A percentile compares a stretch with the other conserved stretches of the same genome.
phyloP scores from a whole-genome alignment of 2,329 filamentous ascomycete species.

The Trichoderma sp. region DNA sequence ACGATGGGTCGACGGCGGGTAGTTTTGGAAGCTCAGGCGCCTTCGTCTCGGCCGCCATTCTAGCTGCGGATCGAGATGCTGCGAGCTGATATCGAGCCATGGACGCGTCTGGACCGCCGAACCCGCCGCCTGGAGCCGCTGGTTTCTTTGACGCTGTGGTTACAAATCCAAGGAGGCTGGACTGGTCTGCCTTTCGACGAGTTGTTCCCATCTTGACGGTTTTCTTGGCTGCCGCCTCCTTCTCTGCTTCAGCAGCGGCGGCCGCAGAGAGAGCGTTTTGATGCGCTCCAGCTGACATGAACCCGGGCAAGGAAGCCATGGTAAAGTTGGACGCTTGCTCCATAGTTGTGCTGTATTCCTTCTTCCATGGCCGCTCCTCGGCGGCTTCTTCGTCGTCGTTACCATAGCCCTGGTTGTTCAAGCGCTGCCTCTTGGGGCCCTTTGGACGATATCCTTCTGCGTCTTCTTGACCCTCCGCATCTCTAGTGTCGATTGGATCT shows the following conservation, averaged over 20 bases:
- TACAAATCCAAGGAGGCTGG: slow-evolving; percentile 43
- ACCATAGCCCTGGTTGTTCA: slow-evolving; percentile 19
- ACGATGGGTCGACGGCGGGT: slow-evolving; percentile 29
- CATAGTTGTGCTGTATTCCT: slow-evolving; percentile 60
- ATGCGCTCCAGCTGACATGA: slow-evolving; percentile 60
- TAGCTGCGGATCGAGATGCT: slow-evolving; percentile 24
- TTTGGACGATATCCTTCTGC: slow-evolving; percentile 24
- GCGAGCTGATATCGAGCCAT: slow-evolving; percentile 30
- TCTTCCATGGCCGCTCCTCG: slow-evolving; percentile 38
- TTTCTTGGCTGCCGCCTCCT: slow-evolving; percentile 24
- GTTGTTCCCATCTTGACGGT: slow-evolving; percentile 25
- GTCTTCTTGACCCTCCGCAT: slow-evolving; percentile 24
- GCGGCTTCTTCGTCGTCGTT: slow-evolving; percentile 20
- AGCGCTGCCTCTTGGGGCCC: slow-evolving; percentile 33
- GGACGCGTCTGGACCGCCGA: slow-evolving; percentile 23
- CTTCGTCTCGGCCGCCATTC: slow-evolving; percentile 10
- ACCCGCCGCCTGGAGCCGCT: slow-evolving; percentile 16
- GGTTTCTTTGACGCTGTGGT: slow-evolving; percentile 23
- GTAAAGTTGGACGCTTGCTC: slow-evolving; percentile 57
- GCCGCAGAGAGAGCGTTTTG: slow-evolving; percentile 38
- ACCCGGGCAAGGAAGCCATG: slow-evolving; percentile 54
- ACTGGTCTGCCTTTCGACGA: slow-evolving; percentile 39
- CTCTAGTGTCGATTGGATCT: slow-evolving; percentile 51
- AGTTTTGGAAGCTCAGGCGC: slow-evolving; percentile 20
- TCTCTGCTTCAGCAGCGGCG: slow-evolving; percentile 20